A percentile compares a stretch with the other conserved stretches of the same genome.
phyloP scores from a whole-genome alignment of 345 rosid genomes.

The Hypericum perforatum region DNA sequence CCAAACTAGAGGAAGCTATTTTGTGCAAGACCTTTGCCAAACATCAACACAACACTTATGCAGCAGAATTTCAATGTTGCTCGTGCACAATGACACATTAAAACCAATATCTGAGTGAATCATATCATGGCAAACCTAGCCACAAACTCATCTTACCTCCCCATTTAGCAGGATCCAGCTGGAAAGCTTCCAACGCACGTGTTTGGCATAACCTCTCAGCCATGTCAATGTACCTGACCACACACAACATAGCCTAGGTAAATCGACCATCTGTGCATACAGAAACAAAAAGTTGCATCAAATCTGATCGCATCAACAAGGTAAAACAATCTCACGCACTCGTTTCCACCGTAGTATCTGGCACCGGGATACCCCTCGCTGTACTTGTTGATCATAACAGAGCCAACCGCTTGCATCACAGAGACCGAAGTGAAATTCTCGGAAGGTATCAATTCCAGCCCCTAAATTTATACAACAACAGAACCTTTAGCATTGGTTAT shows the following conservation, averaged over 20 bases:
- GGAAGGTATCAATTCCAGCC: conserved; percentile 85
- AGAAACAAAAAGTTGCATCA: too few species aligned
- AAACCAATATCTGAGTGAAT: not conserved
- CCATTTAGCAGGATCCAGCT: conserved; percentile 83
- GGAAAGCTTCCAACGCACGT: conserved; percentile 84
- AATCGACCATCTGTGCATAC: not conserved
- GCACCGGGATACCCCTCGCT: conserved; percentile 98
- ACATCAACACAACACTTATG: too few species aligned
- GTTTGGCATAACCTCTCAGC: conserved; percentile 85
- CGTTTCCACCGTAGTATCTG: conserved; percentile 93
- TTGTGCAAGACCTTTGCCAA: too few species aligned
- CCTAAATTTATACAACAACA: conserved; percentile 27
- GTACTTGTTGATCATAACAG: conserved; percentile 93
- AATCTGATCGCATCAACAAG: not conserved
- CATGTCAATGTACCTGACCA: conserved; percentile 80
- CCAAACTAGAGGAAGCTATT: too few species aligned
- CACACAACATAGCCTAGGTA: not conserved
- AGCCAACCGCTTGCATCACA: conserved; percentile 96
- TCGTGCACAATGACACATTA: not conserved
- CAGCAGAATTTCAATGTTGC: too few species aligned
- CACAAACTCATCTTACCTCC: conserved; percentile 48
- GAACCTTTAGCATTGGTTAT: conserved; percentile 1
- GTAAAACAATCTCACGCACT: conserved; percentile 32
- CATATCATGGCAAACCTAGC: not conserved
- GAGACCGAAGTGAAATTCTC: conserved; percentile 92